Evolutionary conservation across 306 rosid genomes (phyloP).

Genomic region (Albizia julibrissin): DNA sequence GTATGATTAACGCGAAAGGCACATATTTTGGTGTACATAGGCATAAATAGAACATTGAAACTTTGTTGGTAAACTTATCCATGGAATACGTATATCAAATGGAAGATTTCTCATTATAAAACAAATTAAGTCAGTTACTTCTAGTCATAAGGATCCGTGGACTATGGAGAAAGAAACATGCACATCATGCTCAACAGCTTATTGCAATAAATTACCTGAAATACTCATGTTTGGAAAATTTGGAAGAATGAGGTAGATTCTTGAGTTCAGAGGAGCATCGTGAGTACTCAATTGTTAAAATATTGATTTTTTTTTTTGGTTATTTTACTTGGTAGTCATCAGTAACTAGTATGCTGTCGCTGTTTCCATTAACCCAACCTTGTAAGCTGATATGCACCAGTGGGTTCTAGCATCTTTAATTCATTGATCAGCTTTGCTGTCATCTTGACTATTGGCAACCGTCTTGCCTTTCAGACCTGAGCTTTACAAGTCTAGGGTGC

Average conservation of each 20-base stretch:
- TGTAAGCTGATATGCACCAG: not conserved
- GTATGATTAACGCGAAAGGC: not conserved
- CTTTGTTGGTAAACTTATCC: not conserved
- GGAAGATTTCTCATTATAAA: not conserved
- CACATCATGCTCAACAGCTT: not conserved
- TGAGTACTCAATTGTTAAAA: not conserved
- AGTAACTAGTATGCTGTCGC: not conserved
- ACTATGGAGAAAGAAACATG: not conserved
- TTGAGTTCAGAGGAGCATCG: not conserved
- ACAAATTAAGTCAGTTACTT: not conserved
- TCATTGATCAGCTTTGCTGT: not conserved
- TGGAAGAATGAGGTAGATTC: not conserved
- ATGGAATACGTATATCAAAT: not conserved
- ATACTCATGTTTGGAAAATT: not conserved
- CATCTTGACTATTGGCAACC: not conserved
- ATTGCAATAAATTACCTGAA: not conserved
- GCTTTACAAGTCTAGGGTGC: constrained; percentile 83
- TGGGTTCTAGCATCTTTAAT: not conserved
- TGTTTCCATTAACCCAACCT: not conserved
- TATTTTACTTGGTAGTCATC: not conserved
- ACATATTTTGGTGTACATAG: not conserved
- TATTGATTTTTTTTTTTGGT: no score
- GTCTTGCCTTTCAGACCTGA: constrained; percentile 60
- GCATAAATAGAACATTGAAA: not conserved
- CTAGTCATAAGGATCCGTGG: not conserved